These are phyloP conservation scores for Aspergillus baeticus DNA, from an alignment of 495 filamentous ascomycete genomes.

Conservation along the genomic window DNA sequence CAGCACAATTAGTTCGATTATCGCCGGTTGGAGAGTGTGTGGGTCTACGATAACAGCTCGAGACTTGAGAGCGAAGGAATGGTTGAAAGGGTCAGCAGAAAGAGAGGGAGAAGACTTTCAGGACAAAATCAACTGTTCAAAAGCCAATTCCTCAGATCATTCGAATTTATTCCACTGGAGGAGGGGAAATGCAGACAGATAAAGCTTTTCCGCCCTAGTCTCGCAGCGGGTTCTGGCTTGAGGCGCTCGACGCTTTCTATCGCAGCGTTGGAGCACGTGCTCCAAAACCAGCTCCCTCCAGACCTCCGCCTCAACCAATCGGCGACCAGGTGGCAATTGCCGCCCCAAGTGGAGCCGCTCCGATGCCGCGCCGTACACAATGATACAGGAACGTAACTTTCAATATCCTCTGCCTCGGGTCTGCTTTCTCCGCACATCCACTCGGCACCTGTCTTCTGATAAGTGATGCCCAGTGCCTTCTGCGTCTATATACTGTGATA, in stretches of 20 bases:
- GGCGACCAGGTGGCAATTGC: neutral
- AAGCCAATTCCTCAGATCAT: neutral
- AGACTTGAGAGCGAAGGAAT: slow-evolving; percentile 6
- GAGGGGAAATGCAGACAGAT: neutral
- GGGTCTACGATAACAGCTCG: slow-evolving; percentile 2
- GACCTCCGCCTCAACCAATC: slow-evolving; percentile 2
- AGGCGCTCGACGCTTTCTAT: slow-evolving; percentile 8
- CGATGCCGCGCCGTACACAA: neutral
- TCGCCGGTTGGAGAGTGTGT: slow-evolving; percentile 1
- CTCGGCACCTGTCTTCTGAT: neutral
- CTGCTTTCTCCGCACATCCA: neutral
- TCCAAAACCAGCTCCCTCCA: neutral
- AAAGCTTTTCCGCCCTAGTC: neutral
- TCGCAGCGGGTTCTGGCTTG: neutral
- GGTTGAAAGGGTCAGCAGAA: neutral
- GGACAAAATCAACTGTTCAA: neutral
- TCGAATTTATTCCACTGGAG: neutral
- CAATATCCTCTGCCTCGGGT: no score
- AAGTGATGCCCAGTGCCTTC: neutral
- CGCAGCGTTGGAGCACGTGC: slow-evolving; percentile 13
- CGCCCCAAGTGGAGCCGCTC: neutral
- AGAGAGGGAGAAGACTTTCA: neutral
- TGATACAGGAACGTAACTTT: neutral
- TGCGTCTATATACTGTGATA: neutral
- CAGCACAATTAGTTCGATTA: slow-evolving; percentile 7